Conservation (phyloP, 305 asterid genomes). For the Fraxinus latifolia region DNA sequence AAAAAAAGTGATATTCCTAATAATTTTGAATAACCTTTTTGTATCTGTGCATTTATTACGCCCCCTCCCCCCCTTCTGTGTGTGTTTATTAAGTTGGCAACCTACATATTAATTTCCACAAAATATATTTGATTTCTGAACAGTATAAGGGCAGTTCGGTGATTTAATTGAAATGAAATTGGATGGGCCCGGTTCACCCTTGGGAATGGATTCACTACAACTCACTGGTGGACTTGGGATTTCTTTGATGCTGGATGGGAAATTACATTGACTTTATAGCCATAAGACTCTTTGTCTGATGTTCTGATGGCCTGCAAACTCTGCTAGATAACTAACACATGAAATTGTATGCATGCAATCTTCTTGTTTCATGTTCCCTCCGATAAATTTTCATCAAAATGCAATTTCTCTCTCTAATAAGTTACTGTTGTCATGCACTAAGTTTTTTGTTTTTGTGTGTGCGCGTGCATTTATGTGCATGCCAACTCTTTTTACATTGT, state of each 20-base stretch:
- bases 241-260: not conserved
- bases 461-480: not conserved
- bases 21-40: not conserved
- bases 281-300: not conserved
- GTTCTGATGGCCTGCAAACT: not conserved
- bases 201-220: not conserved
- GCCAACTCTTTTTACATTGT: not conserved
- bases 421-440: not conserved
- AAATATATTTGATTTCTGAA: not conserved
- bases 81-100: not conserved
- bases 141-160: not conserved
- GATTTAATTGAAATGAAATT: not conserved
- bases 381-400: not conserved
- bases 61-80: not conserved
- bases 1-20: not conserved
- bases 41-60: not conserved
- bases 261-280: not conserved
- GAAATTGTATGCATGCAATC: not conserved
- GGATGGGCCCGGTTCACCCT: not conserved
- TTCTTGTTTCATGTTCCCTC: not conserved
- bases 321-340: not conserved
- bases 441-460: not conserved
- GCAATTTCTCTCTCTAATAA: not conserved
- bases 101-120: not conserved
- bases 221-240: not conserved